These are phyloP conservation scores for Arthroderma sp. DNA, from an alignment of 2,329 filamentous ascomycete genomes.

Conservation along the genomic window DNA sequence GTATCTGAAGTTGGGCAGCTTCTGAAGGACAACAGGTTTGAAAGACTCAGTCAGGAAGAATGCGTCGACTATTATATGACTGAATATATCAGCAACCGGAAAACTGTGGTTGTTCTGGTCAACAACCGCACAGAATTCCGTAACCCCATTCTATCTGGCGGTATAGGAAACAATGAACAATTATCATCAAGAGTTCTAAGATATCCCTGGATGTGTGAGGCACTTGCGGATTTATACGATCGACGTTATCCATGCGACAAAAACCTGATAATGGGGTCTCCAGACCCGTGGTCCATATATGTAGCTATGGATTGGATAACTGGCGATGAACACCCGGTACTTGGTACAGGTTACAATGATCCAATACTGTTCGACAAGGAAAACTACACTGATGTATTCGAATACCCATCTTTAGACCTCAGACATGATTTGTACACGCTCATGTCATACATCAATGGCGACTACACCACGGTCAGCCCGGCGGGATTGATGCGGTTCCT, in stretches of 20 bases:
- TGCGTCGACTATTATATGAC: conserved; percentile 11
- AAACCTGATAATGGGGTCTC: neutral
- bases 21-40: neutral
- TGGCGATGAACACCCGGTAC: too few relatives aligned
- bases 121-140: conserved; percentile 1
- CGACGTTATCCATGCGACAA: neutral
- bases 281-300: neutral
- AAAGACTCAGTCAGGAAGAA: conserved; percentile 4
- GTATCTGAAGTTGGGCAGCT: neutral
- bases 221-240: conserved; percentile 7
- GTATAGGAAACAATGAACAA: conserved; percentile 3
- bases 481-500: neutral
- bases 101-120: conserved; percentile 8
- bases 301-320: too few relatives aligned
- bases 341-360: too few relatives aligned
- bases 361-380: too few relatives aligned
- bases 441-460: neutral
- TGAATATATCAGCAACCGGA: conserved; percentile 8
- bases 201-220: conserved; percentile 11
- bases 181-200: neutral
- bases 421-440: too few relatives aligned
- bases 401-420: too few relatives aligned
- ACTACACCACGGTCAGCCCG: neutral
- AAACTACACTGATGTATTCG: too few relatives aligned
- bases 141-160: conserved; percentile 10